Conservation (phyloP, 768 basidiomycete genomes). For the Rhodosporidiobolus odoratus region DNA sequence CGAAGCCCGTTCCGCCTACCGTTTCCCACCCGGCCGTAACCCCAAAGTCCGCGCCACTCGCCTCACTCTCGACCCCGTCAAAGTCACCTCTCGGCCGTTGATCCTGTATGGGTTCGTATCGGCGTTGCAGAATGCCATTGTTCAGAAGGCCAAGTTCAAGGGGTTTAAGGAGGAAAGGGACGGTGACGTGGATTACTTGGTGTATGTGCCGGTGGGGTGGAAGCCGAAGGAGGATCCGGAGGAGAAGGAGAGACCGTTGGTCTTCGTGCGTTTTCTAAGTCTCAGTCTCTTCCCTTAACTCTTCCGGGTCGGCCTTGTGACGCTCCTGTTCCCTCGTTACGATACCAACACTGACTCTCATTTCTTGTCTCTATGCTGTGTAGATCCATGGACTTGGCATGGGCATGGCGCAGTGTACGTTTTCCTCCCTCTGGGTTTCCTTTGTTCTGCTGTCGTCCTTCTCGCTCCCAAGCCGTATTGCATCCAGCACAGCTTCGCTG, state of each 20-base stretch:
- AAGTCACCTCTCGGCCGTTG: slow-evolving; percentile 62
- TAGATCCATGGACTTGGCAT: slow-evolving; percentile 77
- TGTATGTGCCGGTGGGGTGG: slow-evolving; percentile 68
- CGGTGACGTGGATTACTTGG: slow-evolving; percentile 60
- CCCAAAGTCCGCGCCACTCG: slow-evolving; percentile 54
- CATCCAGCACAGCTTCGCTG: too few species aligned
- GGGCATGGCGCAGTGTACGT: slow-evolving; percentile 55
- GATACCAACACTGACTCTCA: too few species aligned
- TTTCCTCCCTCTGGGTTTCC: too few species aligned
- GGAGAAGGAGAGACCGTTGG: slow-evolving; percentile 55
- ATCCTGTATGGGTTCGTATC: slow-evolving; percentile 49
- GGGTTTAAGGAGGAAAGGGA: slow-evolving; percentile 34
- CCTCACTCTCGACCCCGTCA: slow-evolving; percentile 72
- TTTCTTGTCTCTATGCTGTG: too few species aligned
- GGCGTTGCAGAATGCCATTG: slow-evolving; percentile 21
- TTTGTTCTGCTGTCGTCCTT: neutral
- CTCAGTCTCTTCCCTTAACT: too few species aligned
- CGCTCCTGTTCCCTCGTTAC: too few species aligned
- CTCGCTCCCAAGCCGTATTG: too few species aligned
- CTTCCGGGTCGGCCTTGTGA: too few species aligned
- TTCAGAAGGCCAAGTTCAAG: slow-evolving; percentile 16
- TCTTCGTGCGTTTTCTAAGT: slow-evolving; percentile 51
- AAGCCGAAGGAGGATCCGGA: slow-evolving; percentile 51
- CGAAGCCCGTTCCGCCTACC: slow-evolving; percentile 35
- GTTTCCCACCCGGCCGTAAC: slow-evolving; percentile 32